phyloP scores from a whole-genome alignment of 495 filamentous ascomycete genomes.

The Daldinia decipiens region DNA sequence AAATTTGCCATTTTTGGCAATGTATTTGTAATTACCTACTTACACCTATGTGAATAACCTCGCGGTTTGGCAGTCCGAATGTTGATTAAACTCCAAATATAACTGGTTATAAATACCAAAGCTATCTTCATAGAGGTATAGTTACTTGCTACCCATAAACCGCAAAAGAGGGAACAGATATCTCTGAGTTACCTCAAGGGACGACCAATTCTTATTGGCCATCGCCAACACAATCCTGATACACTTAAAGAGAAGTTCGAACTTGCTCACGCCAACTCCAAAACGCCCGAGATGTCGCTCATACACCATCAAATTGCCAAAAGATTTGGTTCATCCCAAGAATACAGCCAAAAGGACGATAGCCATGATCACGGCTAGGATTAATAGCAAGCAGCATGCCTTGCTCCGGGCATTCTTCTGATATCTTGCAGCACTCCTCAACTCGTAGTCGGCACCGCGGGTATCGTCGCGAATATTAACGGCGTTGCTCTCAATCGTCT shows the following conservation, averaged over 20 bases:
- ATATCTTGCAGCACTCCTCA: slow-evolving; percentile 83
- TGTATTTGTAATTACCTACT: neutral
- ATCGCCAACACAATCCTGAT: slow-evolving; percentile 12
- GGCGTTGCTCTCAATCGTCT: slow-evolving; percentile 89
- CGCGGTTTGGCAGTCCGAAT: neutral
- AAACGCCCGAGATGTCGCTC: slow-evolving; percentile 34
- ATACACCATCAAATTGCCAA: slow-evolving; percentile 14
- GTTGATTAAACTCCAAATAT: neutral
- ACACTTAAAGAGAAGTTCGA: slow-evolving; percentile 11
- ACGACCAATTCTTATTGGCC: slow-evolving; percentile 11
- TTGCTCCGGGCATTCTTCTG: slow-evolving; percentile 94
- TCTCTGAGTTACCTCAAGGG: slow-evolving; percentile 5
- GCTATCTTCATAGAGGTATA: neutral
- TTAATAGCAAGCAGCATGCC: slow-evolving; percentile 90
- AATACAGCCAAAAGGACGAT: slow-evolving; percentile 88
- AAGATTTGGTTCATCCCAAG: slow-evolving; percentile 62
- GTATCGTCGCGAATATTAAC: slow-evolving; percentile 81
- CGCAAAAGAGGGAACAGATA: slow-evolving; percentile 12
- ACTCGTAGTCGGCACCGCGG: slow-evolving; percentile 82
- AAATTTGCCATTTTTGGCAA: neutral
- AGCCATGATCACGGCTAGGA: slow-evolving; percentile 85
- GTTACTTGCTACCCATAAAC: neutral
- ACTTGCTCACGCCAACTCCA: slow-evolving; percentile 29
- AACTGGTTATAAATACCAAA: neutral
- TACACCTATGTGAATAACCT: neutral